Conservation (phyloP, 2,329 filamentous ascomycete genomes). For the Aureobasidium namibiae region DNA sequence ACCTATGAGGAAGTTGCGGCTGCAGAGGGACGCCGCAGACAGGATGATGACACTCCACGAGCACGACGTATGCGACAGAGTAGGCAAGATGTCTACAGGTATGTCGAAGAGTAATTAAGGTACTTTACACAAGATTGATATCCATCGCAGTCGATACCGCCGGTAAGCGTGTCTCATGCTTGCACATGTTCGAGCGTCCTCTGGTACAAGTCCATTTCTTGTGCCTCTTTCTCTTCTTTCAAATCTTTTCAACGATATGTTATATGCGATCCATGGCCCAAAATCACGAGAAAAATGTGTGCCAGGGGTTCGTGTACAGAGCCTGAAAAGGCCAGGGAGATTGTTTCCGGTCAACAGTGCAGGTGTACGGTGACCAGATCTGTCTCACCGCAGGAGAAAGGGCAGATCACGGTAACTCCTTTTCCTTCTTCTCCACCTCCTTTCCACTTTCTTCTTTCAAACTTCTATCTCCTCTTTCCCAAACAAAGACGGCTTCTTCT, state of each 20-base stretch:
- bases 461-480: background rate
- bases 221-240: background rate
- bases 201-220: background rate
- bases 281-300: no score
- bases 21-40: slow-evolving; percentile 13
- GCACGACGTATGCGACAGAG: slow-evolving; percentile 10
- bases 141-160: slow-evolving; percentile 13
- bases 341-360: background rate
- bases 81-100: slow-evolving; percentile 18
- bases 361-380: background rate
- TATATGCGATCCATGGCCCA: background rate
- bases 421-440: background rate
- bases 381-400: background rate
- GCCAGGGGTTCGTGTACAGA: background rate
- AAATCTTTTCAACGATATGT: background rate
- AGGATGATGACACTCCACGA: slow-evolving; percentile 15
- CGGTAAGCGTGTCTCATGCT: slow-evolving; percentile 6
- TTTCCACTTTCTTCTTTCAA: background rate
- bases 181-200: background rate
- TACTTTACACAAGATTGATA: background rate
- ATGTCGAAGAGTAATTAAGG: background rate
- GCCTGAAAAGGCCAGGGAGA: background rate
- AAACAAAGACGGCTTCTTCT: background rate
- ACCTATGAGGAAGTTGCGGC: slow-evolving; percentile 17
- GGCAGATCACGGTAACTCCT: background rate